phyloP scores from a whole-genome alignment of 148 eudicot genomes.

The Persicaria maculosa region DNA sequence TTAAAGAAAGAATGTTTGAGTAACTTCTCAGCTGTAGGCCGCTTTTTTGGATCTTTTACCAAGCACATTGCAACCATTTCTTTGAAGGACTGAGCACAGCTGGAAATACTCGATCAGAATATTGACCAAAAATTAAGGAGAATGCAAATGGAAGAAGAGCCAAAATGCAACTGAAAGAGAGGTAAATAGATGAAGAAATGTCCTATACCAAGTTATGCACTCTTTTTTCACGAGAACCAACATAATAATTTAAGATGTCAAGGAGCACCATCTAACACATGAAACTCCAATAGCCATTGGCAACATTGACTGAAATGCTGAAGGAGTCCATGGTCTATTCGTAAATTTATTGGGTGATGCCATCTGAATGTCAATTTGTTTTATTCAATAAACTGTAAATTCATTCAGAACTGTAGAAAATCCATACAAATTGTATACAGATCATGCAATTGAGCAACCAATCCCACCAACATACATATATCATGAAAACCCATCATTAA shows the following conservation, averaged over 20 bases:
- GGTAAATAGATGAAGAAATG: not conserved
- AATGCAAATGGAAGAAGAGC: not conserved
- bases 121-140: not conserved
- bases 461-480: not conserved
- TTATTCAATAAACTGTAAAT: not conserved
- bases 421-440: not conserved
- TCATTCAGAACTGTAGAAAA: not conserved
- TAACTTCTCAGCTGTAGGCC: conserved; percentile 90
- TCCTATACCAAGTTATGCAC: not conserved
- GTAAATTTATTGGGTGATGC: not conserved
- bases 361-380: not conserved
- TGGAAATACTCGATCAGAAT: conserved; percentile 23
- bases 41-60: conserved; percentile 97
- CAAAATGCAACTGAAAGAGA: not conserved
- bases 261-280: not conserved
- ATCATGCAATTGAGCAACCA: not conserved
- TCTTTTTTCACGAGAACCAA: not conserved
- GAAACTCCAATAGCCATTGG: not conserved
- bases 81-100: conserved; percentile 69
- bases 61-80: conserved; percentile 99
- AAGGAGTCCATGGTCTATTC: not conserved
- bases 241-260: not conserved
- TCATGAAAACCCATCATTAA: not conserved
- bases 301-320: not conserved
- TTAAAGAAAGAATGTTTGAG: conserved; percentile 93